phyloP scores from a whole-genome alignment of 495 filamentous ascomycete species.

The Astrocystis sublimbata region DNA sequence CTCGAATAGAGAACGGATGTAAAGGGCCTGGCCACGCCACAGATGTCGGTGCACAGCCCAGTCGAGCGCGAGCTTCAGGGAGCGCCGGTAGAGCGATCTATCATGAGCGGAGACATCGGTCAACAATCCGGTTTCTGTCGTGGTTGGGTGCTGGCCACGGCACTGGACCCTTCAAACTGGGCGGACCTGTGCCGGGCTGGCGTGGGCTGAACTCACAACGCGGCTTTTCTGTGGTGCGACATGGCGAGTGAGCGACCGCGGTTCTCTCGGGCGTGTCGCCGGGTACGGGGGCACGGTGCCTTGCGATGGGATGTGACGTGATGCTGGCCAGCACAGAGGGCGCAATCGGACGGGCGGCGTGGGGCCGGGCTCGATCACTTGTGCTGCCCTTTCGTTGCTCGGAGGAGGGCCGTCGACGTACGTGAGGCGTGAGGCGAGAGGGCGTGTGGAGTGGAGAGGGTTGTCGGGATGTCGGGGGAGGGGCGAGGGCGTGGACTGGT shows the following conservation, averaged over 20 bases:
- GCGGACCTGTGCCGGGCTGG: background rate
- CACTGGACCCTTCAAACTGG: no score
- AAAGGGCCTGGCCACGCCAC: slow-evolving; percentile 94
- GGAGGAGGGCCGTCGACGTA: background rate
- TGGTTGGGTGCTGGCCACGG: no score
- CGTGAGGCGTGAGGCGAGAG: no score
- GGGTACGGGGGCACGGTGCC: background rate
- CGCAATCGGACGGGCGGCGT: background rate
- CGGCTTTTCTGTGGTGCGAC: slow-evolving; percentile 48
- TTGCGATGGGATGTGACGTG: slow-evolving; percentile 6
- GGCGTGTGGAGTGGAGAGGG: background rate
- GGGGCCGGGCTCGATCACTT: no score
- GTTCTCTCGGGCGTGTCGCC: slow-evolving; percentile 14
- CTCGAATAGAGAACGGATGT: slow-evolving; percentile 94
- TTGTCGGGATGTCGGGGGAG: background rate
- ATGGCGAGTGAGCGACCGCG: slow-evolving; percentile 32
- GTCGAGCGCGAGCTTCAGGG: slow-evolving; percentile 88
- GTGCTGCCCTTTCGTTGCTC: background rate
- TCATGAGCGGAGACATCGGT: background rate
- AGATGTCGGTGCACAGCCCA: slow-evolving; percentile 89
- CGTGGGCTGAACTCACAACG: slow-evolving; percentile 42
- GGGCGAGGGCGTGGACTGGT: slow-evolving; percentile 9
- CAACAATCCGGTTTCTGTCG: no score
- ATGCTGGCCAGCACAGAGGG: background rate
- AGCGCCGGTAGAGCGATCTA: slow-evolving; percentile 91